Base-by-base conservation (phyloP, 176 grass and related monocot species). In the Aegilops speltoides region DNA sequence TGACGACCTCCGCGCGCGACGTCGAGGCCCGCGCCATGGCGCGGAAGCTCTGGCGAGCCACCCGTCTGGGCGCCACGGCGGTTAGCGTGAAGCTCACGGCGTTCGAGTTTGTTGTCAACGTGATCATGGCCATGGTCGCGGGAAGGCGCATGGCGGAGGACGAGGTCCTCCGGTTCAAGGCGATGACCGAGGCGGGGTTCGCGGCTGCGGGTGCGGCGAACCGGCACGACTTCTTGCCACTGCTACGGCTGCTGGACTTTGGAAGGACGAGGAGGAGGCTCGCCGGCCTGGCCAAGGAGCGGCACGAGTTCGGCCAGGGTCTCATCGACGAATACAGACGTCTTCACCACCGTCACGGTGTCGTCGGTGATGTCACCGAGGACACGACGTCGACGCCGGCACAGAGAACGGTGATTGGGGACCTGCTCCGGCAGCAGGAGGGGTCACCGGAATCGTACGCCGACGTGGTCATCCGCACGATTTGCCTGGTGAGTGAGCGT, bases 121-220 rank as follows among this genome's bases (percentile, higher is more conserved):
- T 92, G 50, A 85, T 98, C 85, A 79, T 87, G 91, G 29, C 71
- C 79, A 90, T 92, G 91, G 78, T 93, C 32, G 85, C 87, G 34
- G 91, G 91, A 16, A 62, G 74, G 79, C 71, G 87, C 62, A 87
- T 91, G 80, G 1, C 14, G 25, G 63, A 63, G 68, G 82, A 81
- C 2, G 11, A 81, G 68, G 89, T 90, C 56, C 56, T 23, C 31
- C 50, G 37, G 63, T 87, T 98, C 65, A 89, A 77, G 41, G 36
- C 56, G 59, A 63, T 98, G 19, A 82, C 90, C 1, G 89, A 93
- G 46, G 93, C 90, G 7, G 32, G 10, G 26, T 25, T 84, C 6
- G 68, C 68, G 4, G 77, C 89, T 22, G 79, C 52, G 0, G 91
- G 84, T 8, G 66, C 87, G 29, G 83, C 82, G 16, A 95, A 91